These are phyloP conservation scores for Aspergillus brasiliensis DNA, from an alignment of 2,329 filamentous ascomycete genomes.

Conservation along the genomic window DNA sequence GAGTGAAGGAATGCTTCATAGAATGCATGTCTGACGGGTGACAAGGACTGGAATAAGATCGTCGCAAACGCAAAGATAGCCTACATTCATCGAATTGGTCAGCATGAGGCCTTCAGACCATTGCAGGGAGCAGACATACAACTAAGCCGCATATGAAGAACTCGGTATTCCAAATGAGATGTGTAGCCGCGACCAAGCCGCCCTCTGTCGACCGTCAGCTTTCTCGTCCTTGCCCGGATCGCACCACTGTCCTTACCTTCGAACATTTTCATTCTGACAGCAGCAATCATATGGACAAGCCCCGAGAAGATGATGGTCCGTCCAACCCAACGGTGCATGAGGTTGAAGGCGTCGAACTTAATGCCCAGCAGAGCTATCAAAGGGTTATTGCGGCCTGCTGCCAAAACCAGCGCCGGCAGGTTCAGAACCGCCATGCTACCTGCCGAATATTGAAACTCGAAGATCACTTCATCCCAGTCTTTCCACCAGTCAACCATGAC, in stretches of 20 bases:
- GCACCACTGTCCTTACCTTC: constrained; percentile 19
- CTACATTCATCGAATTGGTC: constrained; percentile 23
- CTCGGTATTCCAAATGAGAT: constrained; percentile 29
- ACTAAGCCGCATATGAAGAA: constrained; percentile 36
- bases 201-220: constrained; percentile 9
- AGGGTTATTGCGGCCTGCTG: constrained; percentile 89
- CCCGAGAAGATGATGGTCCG: constrained; percentile 69
- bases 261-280: constrained; percentile 26
- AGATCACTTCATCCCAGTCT: constrained; percentile 32
- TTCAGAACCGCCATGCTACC: constrained; percentile 83
- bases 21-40: constrained; percentile 46
- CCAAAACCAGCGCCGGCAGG: constrained; percentile 81
- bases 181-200: constrained; percentile 55
- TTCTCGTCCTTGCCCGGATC: neutral
- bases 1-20: constrained; percentile 49
- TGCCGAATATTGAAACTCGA: constrained; percentile 71
- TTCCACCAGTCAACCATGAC: constrained; percentile 38
- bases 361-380: constrained; percentile 77
- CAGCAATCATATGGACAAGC: constrained; percentile 62
- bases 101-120: constrained; percentile 61
- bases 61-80: constrained; percentile 41
- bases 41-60: constrained; percentile 45
- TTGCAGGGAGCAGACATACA: constrained; percentile 38
- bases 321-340: constrained; percentile 80
- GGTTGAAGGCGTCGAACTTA: constrained; percentile 93